phyloP scores from a whole-genome alignment of 1,284 basidiomycete species.

The Boletus smithii region DNA sequence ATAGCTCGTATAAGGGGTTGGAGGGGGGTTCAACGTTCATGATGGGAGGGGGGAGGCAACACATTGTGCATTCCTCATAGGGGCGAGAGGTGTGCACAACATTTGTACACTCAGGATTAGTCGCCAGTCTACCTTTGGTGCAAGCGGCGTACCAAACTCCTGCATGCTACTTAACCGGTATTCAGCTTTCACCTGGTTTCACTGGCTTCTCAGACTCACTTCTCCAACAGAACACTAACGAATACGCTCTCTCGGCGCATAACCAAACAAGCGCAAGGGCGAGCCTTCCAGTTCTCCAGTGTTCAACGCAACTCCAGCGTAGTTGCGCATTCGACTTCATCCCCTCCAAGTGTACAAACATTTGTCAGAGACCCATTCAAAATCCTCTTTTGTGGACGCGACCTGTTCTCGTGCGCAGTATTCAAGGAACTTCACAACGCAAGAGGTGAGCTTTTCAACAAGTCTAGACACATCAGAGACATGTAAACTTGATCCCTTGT shows the following conservation, averaged over 20 bases:
- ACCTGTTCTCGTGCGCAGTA: conserved; percentile 54
- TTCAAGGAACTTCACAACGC: conserved; percentile 41
- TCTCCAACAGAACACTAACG: not conserved
- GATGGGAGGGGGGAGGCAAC: too few relatives aligned
- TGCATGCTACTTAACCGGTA: too few relatives aligned
- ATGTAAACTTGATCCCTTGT: too few relatives aligned
- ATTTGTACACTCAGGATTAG: too few relatives aligned
- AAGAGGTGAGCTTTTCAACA: conserved; percentile 34
- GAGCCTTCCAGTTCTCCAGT: not conserved
- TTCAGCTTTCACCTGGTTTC: not conserved
- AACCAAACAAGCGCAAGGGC: not conserved
- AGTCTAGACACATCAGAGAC: not conserved
- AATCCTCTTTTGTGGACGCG: conserved; percentile 55
- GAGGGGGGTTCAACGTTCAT: too few relatives aligned
- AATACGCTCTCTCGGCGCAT: not conserved
- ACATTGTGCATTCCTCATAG: too few relatives aligned
- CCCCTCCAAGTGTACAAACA: not conserved
- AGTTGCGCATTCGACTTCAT: not conserved
- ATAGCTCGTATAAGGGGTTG: too few relatives aligned
- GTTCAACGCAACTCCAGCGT: not conserved
- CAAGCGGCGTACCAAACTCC: too few relatives aligned
- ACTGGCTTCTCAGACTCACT: not conserved
- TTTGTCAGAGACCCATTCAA: conserved; percentile 34
- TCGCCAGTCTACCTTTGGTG: too few relatives aligned
- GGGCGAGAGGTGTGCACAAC: too few relatives aligned